Conservation (phyloP, 306 rosid species). For the Medicago arabica region DNA sequence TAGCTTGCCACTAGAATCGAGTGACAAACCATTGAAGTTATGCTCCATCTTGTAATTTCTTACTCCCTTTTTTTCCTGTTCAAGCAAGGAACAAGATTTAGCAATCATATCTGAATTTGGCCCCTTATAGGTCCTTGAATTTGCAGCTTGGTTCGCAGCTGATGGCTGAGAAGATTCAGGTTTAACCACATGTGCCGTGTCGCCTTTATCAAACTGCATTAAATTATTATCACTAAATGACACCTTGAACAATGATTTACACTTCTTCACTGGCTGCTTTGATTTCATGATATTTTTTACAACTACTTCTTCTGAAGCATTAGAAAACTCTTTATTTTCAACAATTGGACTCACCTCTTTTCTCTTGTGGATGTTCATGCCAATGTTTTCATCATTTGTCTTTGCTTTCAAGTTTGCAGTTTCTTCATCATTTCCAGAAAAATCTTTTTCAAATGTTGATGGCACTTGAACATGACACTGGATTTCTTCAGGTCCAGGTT, state of each 20-base stretch:
- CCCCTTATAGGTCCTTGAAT: conserved; percentile 41
- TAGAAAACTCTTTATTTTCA: conserved; percentile 30
- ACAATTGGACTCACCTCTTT: conserved; percentile 44
- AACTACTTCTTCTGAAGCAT: conserved; percentile 37
- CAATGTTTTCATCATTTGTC: no score
- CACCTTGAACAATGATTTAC: conserved; percentile 36
- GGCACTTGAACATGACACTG: conserved; percentile 44
- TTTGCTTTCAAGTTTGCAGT: conserved; percentile 41
- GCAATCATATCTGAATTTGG: background rate
- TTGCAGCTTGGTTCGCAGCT: conserved; percentile 44
- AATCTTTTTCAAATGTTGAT: conserved; percentile 50
- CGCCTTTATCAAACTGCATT: conserved; percentile 45
- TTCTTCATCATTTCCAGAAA: conserved; percentile 50
- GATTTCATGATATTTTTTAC: conserved; percentile 46
- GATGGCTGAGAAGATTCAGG: no score
- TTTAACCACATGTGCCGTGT: no score
- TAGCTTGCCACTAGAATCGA: conserved; percentile 78
- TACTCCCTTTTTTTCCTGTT: conserved; percentile 48
- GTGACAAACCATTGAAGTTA: conserved; percentile 67
- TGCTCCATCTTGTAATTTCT: conserved; percentile 49
- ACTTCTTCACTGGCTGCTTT: conserved; percentile 45
- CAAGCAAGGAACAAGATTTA: conserved; percentile 40
- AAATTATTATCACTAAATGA: conserved; percentile 43
- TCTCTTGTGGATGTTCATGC: background rate
- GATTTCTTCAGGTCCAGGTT: conserved; percentile 41